Evolutionary conservation across 352 stramenopile species (phyloP), one percentile per base, ranked within the genome.

Genomic region (Phytophthora meadii): DNA sequence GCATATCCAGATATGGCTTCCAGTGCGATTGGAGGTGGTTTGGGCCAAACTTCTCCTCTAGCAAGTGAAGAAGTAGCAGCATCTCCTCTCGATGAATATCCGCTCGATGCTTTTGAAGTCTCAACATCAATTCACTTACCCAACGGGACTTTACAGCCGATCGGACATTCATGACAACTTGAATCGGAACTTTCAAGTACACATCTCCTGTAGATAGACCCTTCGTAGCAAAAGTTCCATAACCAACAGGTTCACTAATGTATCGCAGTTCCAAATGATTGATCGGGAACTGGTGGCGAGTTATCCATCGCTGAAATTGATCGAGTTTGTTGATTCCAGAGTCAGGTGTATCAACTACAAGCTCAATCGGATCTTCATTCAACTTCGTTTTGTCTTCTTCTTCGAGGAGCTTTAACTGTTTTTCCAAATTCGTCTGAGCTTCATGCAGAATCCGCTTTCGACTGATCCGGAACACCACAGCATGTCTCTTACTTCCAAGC

Each of bases 1-100:
- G 57, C 52, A 97, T 73, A 30, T 90, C 82, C 6, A 98, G 62
- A 65, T 98, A 98, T 17, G 93, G 88, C 48, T 82, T 88, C 85
- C 85, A 98, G 14, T 36, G 51, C 4, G 81, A 93, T 12, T 70
- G 60, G 1, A 64, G 10, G 1, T 14, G 17, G 1, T 74, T 55
- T 7, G 77, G 76, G 5, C 89, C 79, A 37, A 96, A 97, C 28
- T 77, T 78, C 54, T 97, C 89, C 55, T 96, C 79, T 12, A 98
- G 53, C 14, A 97, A 45, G 32, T 96, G 89, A 17, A 97, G 71
- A 1, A 92, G 47, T 0, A 98, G 72, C 40, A 90, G 58, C 52
- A 65, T 63, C 40, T 68, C 61, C 7, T 74, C 65, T 62, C 34
- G 22, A 30, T 42, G 49, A 14, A 90, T 62, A 65, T 88, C 80